Evolutionary conservation across 177 flowering plant species (phyloP).

Genomic region (Telopea speciosissima): DNA sequence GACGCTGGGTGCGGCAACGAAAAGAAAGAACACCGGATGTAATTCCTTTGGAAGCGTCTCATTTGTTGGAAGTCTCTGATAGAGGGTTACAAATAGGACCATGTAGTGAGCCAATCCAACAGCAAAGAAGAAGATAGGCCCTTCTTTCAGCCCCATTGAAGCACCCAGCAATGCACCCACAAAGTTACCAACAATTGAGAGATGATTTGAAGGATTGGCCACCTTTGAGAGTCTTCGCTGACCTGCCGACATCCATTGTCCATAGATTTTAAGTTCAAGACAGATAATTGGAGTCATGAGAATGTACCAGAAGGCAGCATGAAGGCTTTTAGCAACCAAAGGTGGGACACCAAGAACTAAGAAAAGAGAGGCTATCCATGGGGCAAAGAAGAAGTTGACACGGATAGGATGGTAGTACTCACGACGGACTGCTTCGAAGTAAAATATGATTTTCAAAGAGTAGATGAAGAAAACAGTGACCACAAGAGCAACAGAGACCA

Average conservation of each 20-base stretch:
- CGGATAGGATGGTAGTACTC: slow-evolving; percentile 81
- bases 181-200: slow-evolving; percentile 78
- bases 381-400: slow-evolving; percentile 86
- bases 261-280: slow-evolving; percentile 84
- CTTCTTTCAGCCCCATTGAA: slow-evolving; percentile 79
- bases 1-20: slow-evolving; percentile 81
- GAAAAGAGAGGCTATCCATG: slow-evolving; percentile 62
- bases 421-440: slow-evolving; percentile 80
- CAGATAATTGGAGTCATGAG: slow-evolving; percentile 67
- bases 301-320: slow-evolving; percentile 48
- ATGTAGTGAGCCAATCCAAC: slow-evolving; percentile 74
- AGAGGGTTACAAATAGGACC: slow-evolving; percentile 82
- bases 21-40: slow-evolving; percentile 84
- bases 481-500: slow-evolving; percentile 56
- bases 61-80: slow-evolving; percentile 83
- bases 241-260: slow-evolving; percentile 97
- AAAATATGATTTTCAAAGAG: slow-evolving; percentile 53
- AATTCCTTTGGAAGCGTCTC: slow-evolving; percentile 78
- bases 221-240: slow-evolving; percentile 75
- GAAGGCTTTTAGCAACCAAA: slow-evolving; percentile 27
- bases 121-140: slow-evolving; percentile 76
- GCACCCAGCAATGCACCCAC: slow-evolving; percentile 81
- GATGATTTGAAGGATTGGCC: slow-evolving; percentile 78
- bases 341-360: slow-evolving; percentile 63
- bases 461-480: slow-evolving; percentile 35